phyloP scores from a whole-genome alignment of 2,329 filamentous ascomycete genomes.

The Monascus ruber region DNA sequence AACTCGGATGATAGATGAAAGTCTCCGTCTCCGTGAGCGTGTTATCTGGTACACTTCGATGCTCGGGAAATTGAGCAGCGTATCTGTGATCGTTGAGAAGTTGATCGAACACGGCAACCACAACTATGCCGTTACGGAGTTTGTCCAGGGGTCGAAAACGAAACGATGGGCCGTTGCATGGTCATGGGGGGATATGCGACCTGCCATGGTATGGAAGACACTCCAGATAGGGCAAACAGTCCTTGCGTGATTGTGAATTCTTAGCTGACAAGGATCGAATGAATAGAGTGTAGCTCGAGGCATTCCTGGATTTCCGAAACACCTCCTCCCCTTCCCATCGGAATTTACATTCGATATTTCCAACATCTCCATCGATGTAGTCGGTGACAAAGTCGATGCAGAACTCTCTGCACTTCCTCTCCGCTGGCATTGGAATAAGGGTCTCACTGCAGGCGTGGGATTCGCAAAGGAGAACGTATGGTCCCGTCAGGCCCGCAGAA shows the following conservation, averaged over 20 bases:
- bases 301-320: conserved; percentile 37
- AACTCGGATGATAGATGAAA: conserved; percentile 58
- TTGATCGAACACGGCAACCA: conserved; percentile 45
- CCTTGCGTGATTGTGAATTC: neutral
- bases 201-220: conserved; percentile 37
- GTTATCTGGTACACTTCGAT: conserved; percentile 87
- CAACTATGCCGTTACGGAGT: conserved; percentile 74
- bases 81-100: conserved; percentile 50
- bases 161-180: conserved; percentile 79
- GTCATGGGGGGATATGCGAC: conserved; percentile 63
- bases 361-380: conserved; percentile 15
- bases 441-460: conserved; percentile 46
- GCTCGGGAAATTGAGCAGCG: conserved; percentile 70
- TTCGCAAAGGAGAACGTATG: conserved; percentile 60
- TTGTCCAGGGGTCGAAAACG: conserved; percentile 68
- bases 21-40: conserved; percentile 44
- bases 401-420: conserved; percentile 49
- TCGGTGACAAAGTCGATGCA: conserved; percentile 30
- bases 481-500: conserved; percentile 61
- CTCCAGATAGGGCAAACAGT: no score
- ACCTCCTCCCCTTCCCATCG: conserved; percentile 43
- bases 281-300: conserved; percentile 22
- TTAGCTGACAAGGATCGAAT: conserved; percentile 2
- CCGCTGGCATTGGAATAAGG: conserved; percentile 52
- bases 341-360: conserved; percentile 34